Evolutionary conservation across 352 stramenopile genomes (phyloP), one percentile per base, ranked within the genome.

Genomic region (Globisporangium nodosum): DNA sequence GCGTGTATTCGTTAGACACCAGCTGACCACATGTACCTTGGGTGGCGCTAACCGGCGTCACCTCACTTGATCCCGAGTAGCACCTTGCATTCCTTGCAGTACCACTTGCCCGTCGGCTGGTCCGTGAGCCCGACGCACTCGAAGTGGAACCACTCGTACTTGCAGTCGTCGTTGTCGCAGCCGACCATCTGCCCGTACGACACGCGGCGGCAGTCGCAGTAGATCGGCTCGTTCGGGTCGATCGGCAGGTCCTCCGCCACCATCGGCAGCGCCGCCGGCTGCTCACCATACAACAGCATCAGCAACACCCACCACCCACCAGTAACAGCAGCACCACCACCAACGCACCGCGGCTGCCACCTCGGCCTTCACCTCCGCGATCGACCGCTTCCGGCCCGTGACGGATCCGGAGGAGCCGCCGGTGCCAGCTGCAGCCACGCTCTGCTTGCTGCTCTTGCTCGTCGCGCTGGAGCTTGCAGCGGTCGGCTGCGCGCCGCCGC

Each of bases 91-190:
- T 91, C 81, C 20, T 76, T 74, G 62, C 85, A 94, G 66, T 92
- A 94, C 85, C 85, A 94, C 40, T 82, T 88, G 60, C 82, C 85
- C 2, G 76, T 69, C 20, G 85, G 85, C 62, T 94, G 85, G 47
- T 94, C 82, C 39, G 78, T 88, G 53, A 96, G 76, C 9, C 85
- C 85, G 16, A 96, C 88, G 62, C 88, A 96, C 61, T 87, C 74
- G 57, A 96, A 96, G 68, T 96, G 88, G 66, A 96, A 96, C 88
- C 88, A 96, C 66, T 96, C 88, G 72, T 94, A 96, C 70, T 96
- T 92, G 82, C 89, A 97, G 66, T 93, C 87, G 66, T 94, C 85
- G 56, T 97, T 96, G 69, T 97, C 89, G 60, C 89, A 97, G 59
- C 88, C 89, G 15, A 96, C 84, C 89, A 97, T 97, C 55, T 97